phyloP scores from a whole-genome alignment of 305 asterid species.

The Salvia sclarea region DNA sequence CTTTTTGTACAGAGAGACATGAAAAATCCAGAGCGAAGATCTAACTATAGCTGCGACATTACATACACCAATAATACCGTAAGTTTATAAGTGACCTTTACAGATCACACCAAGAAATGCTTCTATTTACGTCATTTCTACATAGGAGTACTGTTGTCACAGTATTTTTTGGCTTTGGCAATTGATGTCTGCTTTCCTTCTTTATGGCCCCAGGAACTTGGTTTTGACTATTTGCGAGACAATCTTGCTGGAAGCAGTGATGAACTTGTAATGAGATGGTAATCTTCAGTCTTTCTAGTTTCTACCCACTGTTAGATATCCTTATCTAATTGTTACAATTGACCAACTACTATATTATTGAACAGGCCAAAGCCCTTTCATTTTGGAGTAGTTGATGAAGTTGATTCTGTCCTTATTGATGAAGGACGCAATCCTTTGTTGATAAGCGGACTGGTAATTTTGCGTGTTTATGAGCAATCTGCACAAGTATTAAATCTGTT shows the following conservation, averaged over 20 bases:
- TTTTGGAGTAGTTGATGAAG: constrained; percentile 98
- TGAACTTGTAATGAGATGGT: constrained; percentile 98
- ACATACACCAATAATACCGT: constrained; percentile 96
- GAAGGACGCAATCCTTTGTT: constrained; percentile 98
- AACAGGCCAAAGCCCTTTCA: constrained; percentile 98
- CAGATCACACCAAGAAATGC: constrained; percentile 2
- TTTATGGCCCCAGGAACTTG: constrained; percentile 73
- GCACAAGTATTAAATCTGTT: not conserved
- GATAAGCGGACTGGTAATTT: constrained; percentile 94
- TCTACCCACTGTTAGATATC: constrained; percentile 18
- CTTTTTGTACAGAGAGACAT: constrained; percentile 70
- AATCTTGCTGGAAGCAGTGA: constrained; percentile 77
- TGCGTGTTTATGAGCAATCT: constrained; percentile 26
- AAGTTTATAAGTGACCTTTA: constrained; percentile 33
- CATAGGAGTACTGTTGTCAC: not conserved
- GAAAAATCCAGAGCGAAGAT: constrained; percentile 67
- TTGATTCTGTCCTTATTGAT: constrained; percentile 95
- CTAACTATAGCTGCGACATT: constrained; percentile 85
- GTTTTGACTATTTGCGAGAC: constrained; percentile 97
- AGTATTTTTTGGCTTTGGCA: constrained; percentile 3
- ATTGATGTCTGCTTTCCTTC: constrained; percentile 22
- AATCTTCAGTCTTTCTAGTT: constrained; percentile 28
- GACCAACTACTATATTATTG: constrained; percentile 27
- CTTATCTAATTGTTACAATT: constrained; percentile 19
- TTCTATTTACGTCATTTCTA: constrained; percentile 13